These are phyloP conservation scores for Nematocida sp. DNA, from an alignment of 371 early-diverging fungal genomes.

Conservation along the genomic window DNA sequence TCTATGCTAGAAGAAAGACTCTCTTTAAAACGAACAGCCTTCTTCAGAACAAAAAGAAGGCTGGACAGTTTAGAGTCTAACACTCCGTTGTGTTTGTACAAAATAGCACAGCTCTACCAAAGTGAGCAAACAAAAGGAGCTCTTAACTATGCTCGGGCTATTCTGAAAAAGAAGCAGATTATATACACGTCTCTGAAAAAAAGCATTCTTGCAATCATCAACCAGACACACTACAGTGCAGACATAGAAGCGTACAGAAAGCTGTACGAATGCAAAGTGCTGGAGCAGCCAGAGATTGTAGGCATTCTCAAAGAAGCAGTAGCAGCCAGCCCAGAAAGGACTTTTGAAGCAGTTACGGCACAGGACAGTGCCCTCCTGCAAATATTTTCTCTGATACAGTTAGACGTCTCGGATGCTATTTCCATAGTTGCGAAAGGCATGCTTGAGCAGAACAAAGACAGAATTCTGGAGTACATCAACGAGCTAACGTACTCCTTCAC, in stretches of 20 bases:
- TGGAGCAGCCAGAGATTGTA: constrained; percentile 9
- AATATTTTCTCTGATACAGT: neutral
- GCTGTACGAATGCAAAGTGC: constrained; percentile 4
- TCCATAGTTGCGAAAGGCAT: constrained; percentile 3
- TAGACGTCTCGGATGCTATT: constrained; percentile 20
- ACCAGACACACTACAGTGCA: neutral
- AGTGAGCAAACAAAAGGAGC: constrained; percentile 2
- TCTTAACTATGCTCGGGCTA: constrained; percentile 8
- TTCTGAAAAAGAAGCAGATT: constrained; percentile 9
- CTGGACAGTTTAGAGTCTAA: neutral
- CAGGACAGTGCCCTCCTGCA: neutral
- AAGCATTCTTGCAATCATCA: neutral
- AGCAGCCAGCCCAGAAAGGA: neutral
- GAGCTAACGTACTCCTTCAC: constrained; percentile 14
- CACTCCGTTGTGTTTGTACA: neutral
- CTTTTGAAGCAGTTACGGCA: neutral
- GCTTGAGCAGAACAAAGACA: constrained; percentile 4
- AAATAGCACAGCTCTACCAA: constrained; percentile 1
- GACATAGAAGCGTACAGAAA: neutral
- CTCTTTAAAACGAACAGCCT: constrained; percentile 1
- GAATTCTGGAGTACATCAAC: constrained; percentile 34
- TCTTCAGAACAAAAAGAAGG: neutral
- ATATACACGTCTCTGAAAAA: neutral
- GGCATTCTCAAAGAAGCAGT: constrained; percentile 3
- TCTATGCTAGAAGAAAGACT: too few relatives aligned